A percentile compares a stretch with the other conserved stretches of the same genome.
phyloP scores from a whole-genome alignment of 805 yeast species.

The Grigorovia jiainica region DNA sequence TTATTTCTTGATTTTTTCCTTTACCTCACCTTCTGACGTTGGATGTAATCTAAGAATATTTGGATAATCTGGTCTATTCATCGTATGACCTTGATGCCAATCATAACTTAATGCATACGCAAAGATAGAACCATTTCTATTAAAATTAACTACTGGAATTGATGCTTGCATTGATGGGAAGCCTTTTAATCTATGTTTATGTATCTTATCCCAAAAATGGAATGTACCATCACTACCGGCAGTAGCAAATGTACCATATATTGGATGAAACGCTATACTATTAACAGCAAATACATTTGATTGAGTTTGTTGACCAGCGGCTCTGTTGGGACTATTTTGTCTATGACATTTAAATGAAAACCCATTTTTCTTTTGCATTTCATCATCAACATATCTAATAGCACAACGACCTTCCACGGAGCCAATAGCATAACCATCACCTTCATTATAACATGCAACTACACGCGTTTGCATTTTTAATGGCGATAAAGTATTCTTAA shows the following conservation, averaged over 20 bases:
- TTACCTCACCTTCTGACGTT: slow-evolving; percentile 76
- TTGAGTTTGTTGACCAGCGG: slow-evolving; percentile 43
- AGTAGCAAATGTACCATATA: slow-evolving; percentile 83
- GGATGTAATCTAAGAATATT: slow-evolving; percentile 75
- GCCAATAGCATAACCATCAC: slow-evolving; percentile 87
- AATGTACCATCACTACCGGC: slow-evolving; percentile 93
- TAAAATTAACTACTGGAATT: slow-evolving; percentile 71
- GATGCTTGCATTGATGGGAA: slow-evolving; percentile 60
- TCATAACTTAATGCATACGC: slow-evolving; percentile 93
- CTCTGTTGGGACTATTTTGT: slow-evolving; percentile 38
- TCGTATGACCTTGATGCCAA: slow-evolving; percentile 87
- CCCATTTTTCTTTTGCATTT: slow-evolving; percentile 59
- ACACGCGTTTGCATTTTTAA: slow-evolving; percentile 83
- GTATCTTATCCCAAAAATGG: slow-evolving; percentile 93
- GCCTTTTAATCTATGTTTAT: slow-evolving; percentile 75
- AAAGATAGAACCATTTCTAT: slow-evolving; percentile 70
- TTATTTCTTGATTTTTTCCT: slow-evolving; percentile 35
- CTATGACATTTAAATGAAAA: slow-evolving; percentile 95
- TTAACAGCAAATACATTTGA: slow-evolving; percentile 71
- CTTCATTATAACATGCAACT: slow-evolving; percentile 78
- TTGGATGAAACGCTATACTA: slow-evolving; percentile 77
- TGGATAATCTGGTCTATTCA: slow-evolving; percentile 66
- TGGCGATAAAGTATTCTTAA: slow-evolving; percentile 65
- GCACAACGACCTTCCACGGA: slow-evolving; percentile 95
- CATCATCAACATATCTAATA: slow-evolving; percentile 81